Conservation (phyloP, 2,329 filamentous ascomycete genomes). For the Nigrospora osmanthi region DNA sequence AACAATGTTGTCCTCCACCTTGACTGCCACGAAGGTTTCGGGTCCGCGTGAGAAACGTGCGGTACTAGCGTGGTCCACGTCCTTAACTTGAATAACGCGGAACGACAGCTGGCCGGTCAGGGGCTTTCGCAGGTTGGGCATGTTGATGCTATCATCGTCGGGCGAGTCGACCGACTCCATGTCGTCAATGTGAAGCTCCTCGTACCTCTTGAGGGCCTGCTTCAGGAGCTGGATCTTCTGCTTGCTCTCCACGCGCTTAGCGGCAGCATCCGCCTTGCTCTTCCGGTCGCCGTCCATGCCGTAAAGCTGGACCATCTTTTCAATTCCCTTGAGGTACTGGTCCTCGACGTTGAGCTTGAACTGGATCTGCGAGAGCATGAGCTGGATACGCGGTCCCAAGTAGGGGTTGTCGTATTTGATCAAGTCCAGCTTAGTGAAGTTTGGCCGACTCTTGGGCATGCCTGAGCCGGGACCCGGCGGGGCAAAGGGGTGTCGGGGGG, state of each 20-base stretch:
- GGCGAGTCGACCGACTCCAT: conserved; percentile 70
- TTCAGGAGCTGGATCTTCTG: conserved; percentile 96
- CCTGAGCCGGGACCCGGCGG: conserved; percentile 60
- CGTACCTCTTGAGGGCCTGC: conserved; percentile 92
- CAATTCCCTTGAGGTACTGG: conserved; percentile 96
- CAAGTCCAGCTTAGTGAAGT: conserved; percentile 94
- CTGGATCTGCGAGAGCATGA: conserved; percentile 97
- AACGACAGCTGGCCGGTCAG: conserved; percentile 84
- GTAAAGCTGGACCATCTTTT: conserved; percentile 98
- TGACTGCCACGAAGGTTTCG: conserved; percentile 92
- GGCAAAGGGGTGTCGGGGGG: conserved; percentile 70
- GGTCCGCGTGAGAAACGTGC: conserved; percentile 81
- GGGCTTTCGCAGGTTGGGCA: conserved; percentile 92
- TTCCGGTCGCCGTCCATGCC: conserved; percentile 96
- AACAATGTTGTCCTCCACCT: conserved; percentile 90
- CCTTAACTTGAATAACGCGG: conserved; percentile 79
- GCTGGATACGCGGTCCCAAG: conserved; percentile 92
- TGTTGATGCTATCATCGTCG: conserved; percentile 95
- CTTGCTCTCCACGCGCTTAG: conserved; percentile 84
- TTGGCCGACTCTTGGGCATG: conserved; percentile 69
- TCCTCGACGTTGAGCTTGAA: conserved; percentile 99
- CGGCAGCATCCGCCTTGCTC: conserved; percentile 88
- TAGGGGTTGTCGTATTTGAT: conserved; percentile 98
- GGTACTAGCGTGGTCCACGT: conserved; percentile 86
- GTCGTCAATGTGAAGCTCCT: conserved; percentile 85